Base-by-base conservation (phyloP, 1,284 basidiomycete genomes). In the Ganoderma sinense region DNA sequence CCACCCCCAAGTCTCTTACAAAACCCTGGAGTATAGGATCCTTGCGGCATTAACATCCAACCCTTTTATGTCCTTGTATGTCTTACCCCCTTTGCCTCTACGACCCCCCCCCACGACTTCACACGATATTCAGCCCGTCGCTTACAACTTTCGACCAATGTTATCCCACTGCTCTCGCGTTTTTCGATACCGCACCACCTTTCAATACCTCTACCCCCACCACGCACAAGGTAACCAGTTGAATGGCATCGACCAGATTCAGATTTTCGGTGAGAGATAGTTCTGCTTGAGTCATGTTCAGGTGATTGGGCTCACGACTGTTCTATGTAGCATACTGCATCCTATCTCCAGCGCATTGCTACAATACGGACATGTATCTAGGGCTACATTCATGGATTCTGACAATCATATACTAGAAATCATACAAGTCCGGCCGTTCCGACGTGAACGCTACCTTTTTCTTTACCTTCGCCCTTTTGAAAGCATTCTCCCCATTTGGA, bases 371-470 rank as follows among this genome's bases (percentile, higher is more conserved):
- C 59, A 65, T 67, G 69, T 67, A 61, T 23, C 64, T 68, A 73
- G 39, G 68, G 70, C 72, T 73, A 73, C 69, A 73, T 62, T 40
- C 45, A 58, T 64, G 33, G 53, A 48, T 66, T 56, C 40, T 68
- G 68, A 66, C 51, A 31, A 56, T 60, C 64, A 48, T 64, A 23
- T 7, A 5, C 73, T 76, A 88, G 77, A 89, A 89, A 73, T 89
- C 87, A 71, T 88, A 89, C 78, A 89, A 73, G 74, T 93, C 92
- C 48, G 89, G 89, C 72, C 85, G 83, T 75, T 93, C 91, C 69
- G 88, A 87, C 65, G 84, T 85, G 79, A 94, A 94, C 1, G 86
- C 89, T 1, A 94, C 93, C 70, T 84, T 88, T 82, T 93, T 93
- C 82, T 87, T 89, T 18, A 81, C 78, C 82, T 87, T 89, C 75